Percentiles rank a stretch among this genome's conserved stretches.
Conservation (phyloP, 306 rosid species). For the Cucurbita argyrosperma region DNA sequence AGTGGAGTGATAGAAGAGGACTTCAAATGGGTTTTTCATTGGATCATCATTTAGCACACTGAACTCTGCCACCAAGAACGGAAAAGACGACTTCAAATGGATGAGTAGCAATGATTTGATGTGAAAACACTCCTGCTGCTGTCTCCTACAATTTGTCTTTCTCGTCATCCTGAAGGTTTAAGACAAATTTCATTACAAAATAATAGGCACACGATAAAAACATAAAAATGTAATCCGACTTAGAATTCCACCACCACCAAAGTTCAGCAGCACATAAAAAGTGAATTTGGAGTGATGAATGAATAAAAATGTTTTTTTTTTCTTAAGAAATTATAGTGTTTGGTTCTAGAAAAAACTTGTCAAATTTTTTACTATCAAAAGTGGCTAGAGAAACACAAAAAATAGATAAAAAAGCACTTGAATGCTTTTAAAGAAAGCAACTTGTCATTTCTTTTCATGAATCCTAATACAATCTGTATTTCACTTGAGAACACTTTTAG, state of each 20-base stretch:
- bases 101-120: neutral
- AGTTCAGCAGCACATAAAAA: neutral
- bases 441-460: too few relatives aligned
- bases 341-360: neutral
- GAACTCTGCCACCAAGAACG: neutral
- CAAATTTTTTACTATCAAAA: too few relatives aligned
- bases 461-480: too few relatives aligned
- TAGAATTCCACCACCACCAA: neutral
- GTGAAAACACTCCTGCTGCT: neutral
- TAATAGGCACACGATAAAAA: neutral
- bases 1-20: neutral
- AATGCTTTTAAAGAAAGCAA: too few relatives aligned
- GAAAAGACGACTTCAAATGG: neutral
- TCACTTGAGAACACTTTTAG: too few relatives aligned
- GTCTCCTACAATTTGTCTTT: conserved; percentile 15
- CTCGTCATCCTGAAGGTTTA: conserved; percentile 38
- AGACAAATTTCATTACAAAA: neutral
- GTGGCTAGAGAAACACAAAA: too few relatives aligned
- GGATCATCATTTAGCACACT: neutral
- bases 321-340: neutral
- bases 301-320: neutral
- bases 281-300: neutral
- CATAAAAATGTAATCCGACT: neutral
- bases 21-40: neutral
- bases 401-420: too few relatives aligned